Conservation (phyloP, 768 basidiomycete genomes). For the Lyophyllum semitale region DNA sequence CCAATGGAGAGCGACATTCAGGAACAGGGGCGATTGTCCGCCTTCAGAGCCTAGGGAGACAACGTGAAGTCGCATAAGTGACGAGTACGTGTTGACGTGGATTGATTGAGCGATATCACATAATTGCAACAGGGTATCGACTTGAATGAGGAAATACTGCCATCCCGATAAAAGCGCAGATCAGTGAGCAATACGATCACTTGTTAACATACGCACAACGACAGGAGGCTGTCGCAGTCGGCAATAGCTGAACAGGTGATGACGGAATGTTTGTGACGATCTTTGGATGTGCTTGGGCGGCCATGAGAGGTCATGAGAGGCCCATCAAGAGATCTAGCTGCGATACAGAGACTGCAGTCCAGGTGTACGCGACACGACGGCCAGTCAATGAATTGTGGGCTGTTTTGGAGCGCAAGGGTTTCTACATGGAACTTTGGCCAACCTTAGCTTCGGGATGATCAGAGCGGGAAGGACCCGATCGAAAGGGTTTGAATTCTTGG, state of each 20-base stretch:
- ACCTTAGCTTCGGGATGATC: not conserved
- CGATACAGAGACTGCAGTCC: not conserved
- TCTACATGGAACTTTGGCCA: not conserved
- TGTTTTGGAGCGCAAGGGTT: not conserved
- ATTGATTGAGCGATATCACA: slow-evolving; percentile 5
- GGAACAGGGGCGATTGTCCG: slow-evolving; percentile 12
- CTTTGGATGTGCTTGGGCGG: slow-evolving; percentile 1
- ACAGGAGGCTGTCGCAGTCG: not conserved
- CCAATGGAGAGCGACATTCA: slow-evolving; percentile 21
- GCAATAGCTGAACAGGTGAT: slow-evolving; percentile 6
- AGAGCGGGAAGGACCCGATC: not conserved
- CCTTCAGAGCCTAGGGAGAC: slow-evolving; percentile 3
- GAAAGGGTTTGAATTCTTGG: not conserved
- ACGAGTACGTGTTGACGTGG: slow-evolving; percentile 6
- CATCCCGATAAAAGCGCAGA: slow-evolving; percentile 7
- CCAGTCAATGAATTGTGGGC: not conserved
- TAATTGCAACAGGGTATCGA: not conserved
- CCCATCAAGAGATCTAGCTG: slow-evolving; percentile 1
- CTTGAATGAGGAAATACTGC: slow-evolving; percentile 3
- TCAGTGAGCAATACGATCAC: not conserved
- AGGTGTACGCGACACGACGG: not conserved
- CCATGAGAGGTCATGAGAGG: not conserved
- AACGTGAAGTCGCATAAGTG: not conserved
- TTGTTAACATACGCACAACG: slow-evolving; percentile 5
- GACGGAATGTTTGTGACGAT: not conserved